Evolutionary conservation across 768 basidiomycete genomes (phyloP).

Genomic region (Lentinula detonsa): DNA sequence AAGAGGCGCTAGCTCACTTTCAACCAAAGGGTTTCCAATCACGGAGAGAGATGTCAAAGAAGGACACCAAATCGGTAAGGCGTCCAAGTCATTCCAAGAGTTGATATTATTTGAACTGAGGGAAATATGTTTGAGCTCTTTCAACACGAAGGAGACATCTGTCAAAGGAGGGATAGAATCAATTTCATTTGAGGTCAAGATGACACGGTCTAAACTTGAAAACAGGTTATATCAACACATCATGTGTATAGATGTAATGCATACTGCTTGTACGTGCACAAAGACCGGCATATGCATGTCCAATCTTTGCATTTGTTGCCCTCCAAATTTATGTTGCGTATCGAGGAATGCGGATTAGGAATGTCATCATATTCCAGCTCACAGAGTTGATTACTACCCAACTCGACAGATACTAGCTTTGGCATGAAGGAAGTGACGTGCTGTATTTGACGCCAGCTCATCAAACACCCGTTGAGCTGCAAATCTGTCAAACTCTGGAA

Average conservation of each 20-base stretch:
- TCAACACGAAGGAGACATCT: constrained; percentile 18
- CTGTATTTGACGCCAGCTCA: constrained; percentile 65
- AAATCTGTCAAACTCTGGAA: constrained; percentile 57
- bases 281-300: constrained; percentile 38
- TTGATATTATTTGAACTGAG: constrained; percentile 55
- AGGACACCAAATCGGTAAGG: constrained; percentile 65
- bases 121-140: constrained; percentile 49
- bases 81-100: constrained; percentile 61
- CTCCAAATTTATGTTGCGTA: constrained; percentile 65
- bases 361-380: constrained; percentile 18
- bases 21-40: constrained; percentile 57
- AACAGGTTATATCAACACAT: constrained; percentile 8
- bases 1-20: constrained; percentile 29
- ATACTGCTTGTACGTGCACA: constrained; percentile 42
- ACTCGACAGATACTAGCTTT: constrained; percentile 48
- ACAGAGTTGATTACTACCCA: constrained; percentile 63
- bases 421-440: constrained; percentile 48
- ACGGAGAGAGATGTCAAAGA: constrained; percentile 54
- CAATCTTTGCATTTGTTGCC: constrained; percentile 58
- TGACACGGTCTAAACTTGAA: constrained; percentile 55
- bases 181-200: constrained; percentile 62
- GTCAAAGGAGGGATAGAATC: constrained; percentile 38
- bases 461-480: constrained; percentile 68
- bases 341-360: constrained; percentile 11
- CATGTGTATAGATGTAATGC: constrained; percentile 15